These are phyloP conservation scores for Dryadomyces quercus-mongolicae DNA, from an alignment of 2,329 filamentous ascomycete species.

Conservation along the genomic window DNA sequence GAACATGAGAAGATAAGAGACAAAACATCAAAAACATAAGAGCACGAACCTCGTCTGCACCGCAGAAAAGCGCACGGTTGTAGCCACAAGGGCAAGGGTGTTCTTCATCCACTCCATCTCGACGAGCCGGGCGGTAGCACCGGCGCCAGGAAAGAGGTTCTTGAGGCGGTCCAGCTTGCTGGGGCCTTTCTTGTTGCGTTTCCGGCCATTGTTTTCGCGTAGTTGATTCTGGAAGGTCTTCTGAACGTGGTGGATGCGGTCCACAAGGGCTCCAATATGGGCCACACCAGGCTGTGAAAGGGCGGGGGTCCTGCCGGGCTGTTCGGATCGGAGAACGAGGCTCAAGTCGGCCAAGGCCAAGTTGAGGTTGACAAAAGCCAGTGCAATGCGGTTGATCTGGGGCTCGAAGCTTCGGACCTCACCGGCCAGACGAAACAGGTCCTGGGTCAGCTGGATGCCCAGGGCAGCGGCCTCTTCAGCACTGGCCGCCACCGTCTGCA, in stretches of 20 bases:
- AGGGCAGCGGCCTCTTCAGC: slow-evolving; percentile 9
- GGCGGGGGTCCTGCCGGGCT: not conserved
- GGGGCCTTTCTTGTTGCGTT: slow-evolving; percentile 1
- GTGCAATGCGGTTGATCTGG: slow-evolving; percentile 11
- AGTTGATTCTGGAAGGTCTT: not conserved
- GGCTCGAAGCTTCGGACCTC: slow-evolving; percentile 6
- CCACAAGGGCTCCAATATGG: slow-evolving; percentile 2
- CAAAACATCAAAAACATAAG: no score
- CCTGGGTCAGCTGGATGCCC: slow-evolving; percentile 10
- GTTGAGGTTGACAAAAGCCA: slow-evolving; percentile 12
- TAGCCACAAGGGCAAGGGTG: slow-evolving; percentile 6
- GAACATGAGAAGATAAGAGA: not conserved
- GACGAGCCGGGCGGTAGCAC: slow-evolving; percentile 5
- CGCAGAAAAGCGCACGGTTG: slow-evolving; percentile 4
- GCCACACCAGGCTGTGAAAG: not conserved
- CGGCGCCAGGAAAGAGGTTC: slow-evolving; percentile 8
- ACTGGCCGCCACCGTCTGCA: slow-evolving; percentile 7
- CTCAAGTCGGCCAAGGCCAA: slow-evolving; percentile 8
- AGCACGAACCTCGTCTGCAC: not conserved
- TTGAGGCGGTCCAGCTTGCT: slow-evolving; percentile 8
- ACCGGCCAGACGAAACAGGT: slow-evolving; percentile 9
- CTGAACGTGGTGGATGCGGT: slow-evolving; percentile 8
- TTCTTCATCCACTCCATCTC: slow-evolving; percentile 13
- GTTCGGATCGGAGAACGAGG: not conserved
- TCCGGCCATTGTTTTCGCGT: not conserved